Percentiles rank a stretch among this genome's conserved stretches.
These are phyloP conservation scores for Triticum monococcum DNA, from an alignment of 176 grass and related monocot genomes.

Conservation along the genomic window DNA sequence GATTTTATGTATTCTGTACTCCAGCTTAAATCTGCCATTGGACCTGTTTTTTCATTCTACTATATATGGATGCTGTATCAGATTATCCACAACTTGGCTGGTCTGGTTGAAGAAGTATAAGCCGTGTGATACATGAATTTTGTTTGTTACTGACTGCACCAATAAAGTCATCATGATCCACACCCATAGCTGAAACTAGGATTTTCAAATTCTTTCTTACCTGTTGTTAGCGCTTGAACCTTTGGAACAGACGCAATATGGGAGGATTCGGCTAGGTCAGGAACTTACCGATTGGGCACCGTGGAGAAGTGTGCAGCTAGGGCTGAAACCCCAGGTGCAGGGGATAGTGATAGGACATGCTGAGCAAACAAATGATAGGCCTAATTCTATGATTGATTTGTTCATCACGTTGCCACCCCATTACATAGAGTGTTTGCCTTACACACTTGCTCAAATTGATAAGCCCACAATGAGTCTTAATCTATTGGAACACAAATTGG, in stretches of 20 bases:
- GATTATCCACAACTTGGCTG: constrained; percentile 5
- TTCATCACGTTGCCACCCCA: background rate
- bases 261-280: background rate
- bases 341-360: background rate
- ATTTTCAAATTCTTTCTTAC: constrained; percentile 18
- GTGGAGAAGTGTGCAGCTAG: background rate
- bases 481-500: background rate
- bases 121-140: constrained; percentile 4
- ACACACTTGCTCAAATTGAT: background rate
- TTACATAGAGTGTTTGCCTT: background rate
- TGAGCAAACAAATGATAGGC: background rate
- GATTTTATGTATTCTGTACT: constrained; percentile 2
- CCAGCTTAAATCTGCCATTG: background rate
- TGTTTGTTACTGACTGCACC: background rate
- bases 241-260: background rate
- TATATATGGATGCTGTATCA: background rate
- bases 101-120: background rate
- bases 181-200: background rate
- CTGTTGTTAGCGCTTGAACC: background rate
- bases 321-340: background rate
- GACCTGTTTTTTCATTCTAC: background rate
- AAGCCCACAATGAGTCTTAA: background rate
- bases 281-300: background rate
- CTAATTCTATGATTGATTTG: background rate
- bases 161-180: background rate